phyloP scores from a whole-genome alignment of 179 eudicot species.

The Actinidia arguta region DNA sequence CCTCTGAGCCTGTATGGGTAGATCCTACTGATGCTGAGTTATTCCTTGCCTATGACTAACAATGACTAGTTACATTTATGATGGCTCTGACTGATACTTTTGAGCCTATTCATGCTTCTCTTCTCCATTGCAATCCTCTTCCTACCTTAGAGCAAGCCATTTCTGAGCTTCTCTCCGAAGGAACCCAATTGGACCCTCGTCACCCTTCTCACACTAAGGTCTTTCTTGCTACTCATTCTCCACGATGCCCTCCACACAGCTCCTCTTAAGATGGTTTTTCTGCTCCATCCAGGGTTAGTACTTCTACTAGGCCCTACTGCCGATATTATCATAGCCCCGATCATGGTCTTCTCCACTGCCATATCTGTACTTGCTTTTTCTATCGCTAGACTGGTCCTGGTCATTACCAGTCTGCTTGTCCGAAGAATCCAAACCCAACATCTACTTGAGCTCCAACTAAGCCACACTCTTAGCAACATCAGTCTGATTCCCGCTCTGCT shows the following conservation, averaged over 20 bases:
- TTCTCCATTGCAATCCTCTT: not conserved
- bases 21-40: not conserved
- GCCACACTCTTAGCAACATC: not conserved
- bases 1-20: not conserved
- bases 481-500: not conserved
- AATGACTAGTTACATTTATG: not conserved
- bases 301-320: not conserved
- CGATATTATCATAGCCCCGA: not conserved
- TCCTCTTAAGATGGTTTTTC: not conserved
- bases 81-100: not conserved
- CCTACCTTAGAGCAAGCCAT: not conserved
- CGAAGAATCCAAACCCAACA: no score
- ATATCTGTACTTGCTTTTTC: no score
- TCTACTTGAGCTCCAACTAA: no score
- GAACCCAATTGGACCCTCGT: not conserved
- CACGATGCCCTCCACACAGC: not conserved
- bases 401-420: not conserved
- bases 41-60: not conserved
- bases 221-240: not conserved
- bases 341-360: not conserved
- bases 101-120: not conserved
- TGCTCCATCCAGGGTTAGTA: no score
- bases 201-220: not conserved
- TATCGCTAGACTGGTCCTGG: not conserved
- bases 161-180: slow-evolving; percentile 3